Evolutionary conservation across 805 yeast species (phyloP).

Genomic region (Kodamaea sagamina): DNA sequence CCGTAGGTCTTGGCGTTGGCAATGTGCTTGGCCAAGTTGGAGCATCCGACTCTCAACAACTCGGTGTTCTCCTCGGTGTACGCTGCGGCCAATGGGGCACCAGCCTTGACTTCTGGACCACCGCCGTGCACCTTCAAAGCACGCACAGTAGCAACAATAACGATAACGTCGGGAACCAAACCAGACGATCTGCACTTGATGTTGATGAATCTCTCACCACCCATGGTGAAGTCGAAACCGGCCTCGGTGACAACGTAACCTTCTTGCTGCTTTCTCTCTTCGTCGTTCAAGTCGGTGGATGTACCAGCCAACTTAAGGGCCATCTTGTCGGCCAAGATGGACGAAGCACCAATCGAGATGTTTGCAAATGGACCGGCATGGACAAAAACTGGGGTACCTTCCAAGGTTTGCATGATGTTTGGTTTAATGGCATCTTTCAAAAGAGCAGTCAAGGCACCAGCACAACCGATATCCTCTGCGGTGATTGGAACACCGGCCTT

Average conservation of each 20-base stretch:
- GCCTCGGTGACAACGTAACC: constrained; percentile 88
- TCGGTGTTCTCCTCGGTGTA: constrained; percentile 73
- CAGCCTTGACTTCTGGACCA: constrained; percentile 86
- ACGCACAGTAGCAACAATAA: constrained; percentile 80
- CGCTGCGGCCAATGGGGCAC: constrained; percentile 73
- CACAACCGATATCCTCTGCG: constrained; percentile 82
- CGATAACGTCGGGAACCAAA: constrained; percentile 72
- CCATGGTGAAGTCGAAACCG: constrained; percentile 90
- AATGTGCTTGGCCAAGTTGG: constrained; percentile 77
- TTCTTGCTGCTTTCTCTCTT: constrained; percentile 49
- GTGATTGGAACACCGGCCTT: constrained; percentile 72
- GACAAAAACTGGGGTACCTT: constrained; percentile 84
- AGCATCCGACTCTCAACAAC: constrained; percentile 66
- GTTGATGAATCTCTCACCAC: constrained; percentile 84
- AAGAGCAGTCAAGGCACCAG: constrained; percentile 82
- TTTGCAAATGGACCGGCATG: constrained; percentile 92
- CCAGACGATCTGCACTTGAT: constrained; percentile 85
- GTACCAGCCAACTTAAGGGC: constrained; percentile 81
- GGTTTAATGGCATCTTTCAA: constrained; percentile 83
- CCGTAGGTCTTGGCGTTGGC: constrained; percentile 70
- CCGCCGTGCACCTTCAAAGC: constrained; percentile 88
- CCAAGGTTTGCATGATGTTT: constrained; percentile 83
- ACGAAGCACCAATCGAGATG: constrained; percentile 83
- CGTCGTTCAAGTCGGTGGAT: constrained; percentile 44
- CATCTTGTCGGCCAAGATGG: constrained; percentile 77